Base-by-base conservation (phyloP, 371 early-diverging fungal genomes). In the Mortierella sp. region DNA sequence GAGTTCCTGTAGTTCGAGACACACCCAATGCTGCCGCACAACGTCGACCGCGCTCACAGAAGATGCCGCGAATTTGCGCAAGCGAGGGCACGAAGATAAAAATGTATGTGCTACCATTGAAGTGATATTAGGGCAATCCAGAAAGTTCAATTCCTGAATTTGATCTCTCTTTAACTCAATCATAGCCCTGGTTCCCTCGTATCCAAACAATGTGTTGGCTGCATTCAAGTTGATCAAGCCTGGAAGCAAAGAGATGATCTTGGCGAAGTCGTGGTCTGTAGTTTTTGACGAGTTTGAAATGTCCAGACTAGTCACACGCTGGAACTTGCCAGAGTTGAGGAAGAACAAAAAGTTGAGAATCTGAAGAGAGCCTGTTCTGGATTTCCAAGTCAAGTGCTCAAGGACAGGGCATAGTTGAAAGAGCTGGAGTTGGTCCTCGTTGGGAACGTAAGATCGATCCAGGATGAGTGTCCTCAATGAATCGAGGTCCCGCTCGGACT, bases 381-480 rank as follows among this genome's bases (percentile, higher is more conserved):
- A 61, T 43, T 38, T 72, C 73, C 73, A 72, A 28, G 61, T 60
- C 38, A 72, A 33, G 8, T 60, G 36, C 55, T 66, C 67, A 36
- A 72, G 33, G 15, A 16, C 47, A 8, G 57, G 53, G 33, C 73
- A 72, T 8, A 67, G 48, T 28, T 72, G 67, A 43, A 72, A 72
- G 5, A 67, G 67, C 9, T 60, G 43, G 7, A 63, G 33, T 19
- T 72, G 48, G 4, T 62, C 52, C 19, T 61, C 61, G 13, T 62
- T 66, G 2, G 73, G 73, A 19, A 72, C 16, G 22, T 62, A 72
- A 24, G 67, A 57, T 60, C 61, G 52, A 24, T 72, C 67, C 21
- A 72, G 55, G 10, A 72, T 57, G 32, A 72, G 43, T 3, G 73
- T 60, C 4, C 32, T 36, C 16, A 72, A 22, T 33, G 16, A 21